Base-by-base conservation (phyloP, 345 rosid genomes). In the Pelargonium nanum region DNA sequence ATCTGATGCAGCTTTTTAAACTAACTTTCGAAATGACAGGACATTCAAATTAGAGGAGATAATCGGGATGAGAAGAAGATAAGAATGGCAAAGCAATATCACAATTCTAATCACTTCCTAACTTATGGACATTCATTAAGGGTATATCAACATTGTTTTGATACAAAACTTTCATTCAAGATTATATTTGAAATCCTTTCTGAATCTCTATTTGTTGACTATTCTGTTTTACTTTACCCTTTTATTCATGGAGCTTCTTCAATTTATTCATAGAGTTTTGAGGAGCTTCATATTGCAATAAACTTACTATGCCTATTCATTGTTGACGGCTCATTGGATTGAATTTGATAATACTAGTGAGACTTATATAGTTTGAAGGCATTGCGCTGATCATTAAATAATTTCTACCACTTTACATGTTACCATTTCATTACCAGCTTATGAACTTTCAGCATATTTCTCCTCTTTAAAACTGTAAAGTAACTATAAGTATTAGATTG, bases 71-170 rank as follows among this genome's bases (percentile, higher is more conserved):
- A 80, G 66, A 87, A 78, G 71, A 86, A 69, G 48, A 77, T 83
- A 48, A 70, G 75, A 20, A 86, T 70, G 91, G 88, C 95, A 3
- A 72, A 61, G 59, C 55, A 56, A 23, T 83, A 77, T 74, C 88
- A 81, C 19, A 77, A 79, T 69, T 83, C 85, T 4, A 83, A 66
- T 53, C 86, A 85, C 52, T 89, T 81, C 58, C 45, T 86, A 13
- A 86, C 85, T n/a, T 89, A 81, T 61, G 68, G 77, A 44, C 91
- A 89, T 72, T 87, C 95, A 0, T 59, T 89, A 64, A 85, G 89
- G 77, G 91, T 81, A 83, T 4, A 62, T 62, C 45, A 51, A 54
- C 56, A 48, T 34, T 34, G 45, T 34, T 10, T 34, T 10, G 6
- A 34, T 34, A 15, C 4, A 34, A 10, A 5, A 34, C 13, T 34